Conservation (phyloP, 2,329 filamentous ascomycete species). For the Aspergillus chevalieri region DNA sequence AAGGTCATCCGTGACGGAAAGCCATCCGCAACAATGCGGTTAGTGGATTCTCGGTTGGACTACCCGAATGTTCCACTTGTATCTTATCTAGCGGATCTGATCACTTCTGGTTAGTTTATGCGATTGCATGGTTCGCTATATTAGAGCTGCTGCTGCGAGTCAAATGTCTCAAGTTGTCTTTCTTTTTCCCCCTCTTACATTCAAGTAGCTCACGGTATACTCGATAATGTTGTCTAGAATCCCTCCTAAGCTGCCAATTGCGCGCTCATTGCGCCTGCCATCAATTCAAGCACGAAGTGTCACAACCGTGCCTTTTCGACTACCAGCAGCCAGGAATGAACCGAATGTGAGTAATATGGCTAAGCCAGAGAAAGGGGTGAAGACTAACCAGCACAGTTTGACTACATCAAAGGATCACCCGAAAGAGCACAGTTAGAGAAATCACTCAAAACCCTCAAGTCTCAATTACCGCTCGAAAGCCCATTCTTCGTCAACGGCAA, state of each 20-base stretch:
- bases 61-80: background rate
- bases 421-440: constrained; percentile 29
- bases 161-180: background rate
- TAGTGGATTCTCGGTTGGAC: background rate
- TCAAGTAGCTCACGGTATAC: background rate
- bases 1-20: no score
- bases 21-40: no score
- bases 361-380: background rate
- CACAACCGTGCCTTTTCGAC: constrained; percentile 24
- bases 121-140: background rate
- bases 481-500: constrained; percentile 24
- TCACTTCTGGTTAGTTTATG: background rate
- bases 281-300: background rate
- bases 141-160: background rate
- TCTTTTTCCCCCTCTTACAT: background rate
- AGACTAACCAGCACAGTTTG: constrained; percentile 11
- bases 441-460: constrained; percentile 25
- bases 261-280: background rate
- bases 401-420: constrained; percentile 23
- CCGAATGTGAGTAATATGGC: constrained; percentile 24
- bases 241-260: background rate
- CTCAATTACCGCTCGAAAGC: constrained; percentile 29
- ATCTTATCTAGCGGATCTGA: background rate
- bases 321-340: constrained; percentile 28
- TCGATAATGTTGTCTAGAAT: background rate